Evolutionary conservation across 257 asterid genomes (phyloP).

Genomic region (Jacaranda copaia): DNA sequence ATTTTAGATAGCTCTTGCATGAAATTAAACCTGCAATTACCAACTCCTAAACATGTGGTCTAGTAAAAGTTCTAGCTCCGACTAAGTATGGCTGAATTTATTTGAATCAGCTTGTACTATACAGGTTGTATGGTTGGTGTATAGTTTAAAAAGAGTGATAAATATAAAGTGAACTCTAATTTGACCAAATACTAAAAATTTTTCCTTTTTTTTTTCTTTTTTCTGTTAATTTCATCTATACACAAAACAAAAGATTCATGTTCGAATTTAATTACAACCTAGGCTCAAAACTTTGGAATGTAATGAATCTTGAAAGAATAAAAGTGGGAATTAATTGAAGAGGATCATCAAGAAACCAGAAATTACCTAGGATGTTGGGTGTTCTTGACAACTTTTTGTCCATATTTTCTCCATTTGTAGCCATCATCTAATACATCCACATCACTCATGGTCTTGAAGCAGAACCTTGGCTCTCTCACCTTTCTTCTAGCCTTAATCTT

Average conservation of each 20-base stretch:
- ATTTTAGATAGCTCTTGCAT: constrained; percentile 31
- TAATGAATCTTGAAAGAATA: not conserved
- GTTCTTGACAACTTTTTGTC: constrained; percentile 95
- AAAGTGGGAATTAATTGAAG: not conserved
- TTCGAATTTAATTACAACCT: not conserved
- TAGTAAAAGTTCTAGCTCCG: too few species aligned
- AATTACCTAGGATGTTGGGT: constrained; percentile 93
- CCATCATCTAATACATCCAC: constrained; percentile 97
- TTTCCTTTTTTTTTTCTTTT: too few species aligned
- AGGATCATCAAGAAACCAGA: not conserved
- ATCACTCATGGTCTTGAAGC: constrained; percentile 96
- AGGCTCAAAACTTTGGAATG: not conserved
- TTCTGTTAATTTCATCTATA: not conserved
- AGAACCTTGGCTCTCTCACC: constrained; percentile 94
- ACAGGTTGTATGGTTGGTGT: too few species aligned
- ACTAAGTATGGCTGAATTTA: too few species aligned
- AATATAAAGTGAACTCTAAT: too few species aligned
- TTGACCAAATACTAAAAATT: too few species aligned
- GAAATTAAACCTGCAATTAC: constrained; percentile 20
- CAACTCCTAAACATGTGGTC: too few species aligned
- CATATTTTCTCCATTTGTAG: constrained; percentile 97
- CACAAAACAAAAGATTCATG: not conserved
- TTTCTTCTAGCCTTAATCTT: constrained; percentile 74
- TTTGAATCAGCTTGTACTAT: too few species aligned
- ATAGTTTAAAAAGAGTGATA: too few species aligned